A percentile compares a stretch with the other conserved stretches of the same genome.
Evolutionary conservation across 352 stramenopile genomes (phyloP).

Genomic region (Phytophthora pistaciae): DNA sequence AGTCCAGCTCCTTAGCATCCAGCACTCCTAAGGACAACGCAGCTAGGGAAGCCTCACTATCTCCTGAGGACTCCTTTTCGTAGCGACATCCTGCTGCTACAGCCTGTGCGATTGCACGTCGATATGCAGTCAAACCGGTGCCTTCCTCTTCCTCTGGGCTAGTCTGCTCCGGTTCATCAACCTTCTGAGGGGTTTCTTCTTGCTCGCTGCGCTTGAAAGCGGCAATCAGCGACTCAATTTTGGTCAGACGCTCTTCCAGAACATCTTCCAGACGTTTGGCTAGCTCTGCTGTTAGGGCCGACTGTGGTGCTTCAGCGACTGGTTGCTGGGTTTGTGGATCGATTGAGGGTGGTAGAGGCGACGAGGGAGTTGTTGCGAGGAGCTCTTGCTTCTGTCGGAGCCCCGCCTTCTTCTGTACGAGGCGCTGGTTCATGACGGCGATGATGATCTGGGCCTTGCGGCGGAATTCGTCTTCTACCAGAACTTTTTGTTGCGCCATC

Average conservation of each 20-base stretch:
- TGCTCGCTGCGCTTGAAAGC: slow-evolving; percentile 14
- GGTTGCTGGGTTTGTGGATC: slow-evolving; percentile 6
- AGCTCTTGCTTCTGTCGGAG: slow-evolving; percentile 50
- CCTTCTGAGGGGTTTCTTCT: neutral
- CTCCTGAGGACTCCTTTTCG: slow-evolving; percentile 7
- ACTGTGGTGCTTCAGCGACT: slow-evolving; percentile 1
- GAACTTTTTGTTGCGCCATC: slow-evolving; percentile 25
- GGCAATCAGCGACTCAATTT: slow-evolving; percentile 35
- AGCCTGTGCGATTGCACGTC: slow-evolving; percentile 28
- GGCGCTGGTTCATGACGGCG: slow-evolving; percentile 57
- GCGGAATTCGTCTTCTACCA: slow-evolving; percentile 63
- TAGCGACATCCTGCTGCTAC: slow-evolving; percentile 33
- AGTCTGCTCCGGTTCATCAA: neutral
- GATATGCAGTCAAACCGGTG: slow-evolving; percentile 20
- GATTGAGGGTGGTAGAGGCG: neutral
- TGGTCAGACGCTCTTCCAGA: slow-evolving; percentile 34
- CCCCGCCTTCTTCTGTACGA: slow-evolving; percentile 62
- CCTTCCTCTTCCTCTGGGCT: neutral
- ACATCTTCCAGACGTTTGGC: slow-evolving; percentile 26
- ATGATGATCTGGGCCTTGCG: slow-evolving; percentile 57
- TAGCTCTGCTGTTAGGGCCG: slow-evolving; percentile 15
- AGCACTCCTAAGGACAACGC: slow-evolving; percentile 31
- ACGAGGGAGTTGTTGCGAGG: neutral
- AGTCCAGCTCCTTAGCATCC: slow-evolving; percentile 10
- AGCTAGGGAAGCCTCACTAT: slow-evolving; percentile 3